Conservation (phyloP, 2,329 filamentous ascomycete species). For the Phyllosticta paracitricarpa region DNA sequence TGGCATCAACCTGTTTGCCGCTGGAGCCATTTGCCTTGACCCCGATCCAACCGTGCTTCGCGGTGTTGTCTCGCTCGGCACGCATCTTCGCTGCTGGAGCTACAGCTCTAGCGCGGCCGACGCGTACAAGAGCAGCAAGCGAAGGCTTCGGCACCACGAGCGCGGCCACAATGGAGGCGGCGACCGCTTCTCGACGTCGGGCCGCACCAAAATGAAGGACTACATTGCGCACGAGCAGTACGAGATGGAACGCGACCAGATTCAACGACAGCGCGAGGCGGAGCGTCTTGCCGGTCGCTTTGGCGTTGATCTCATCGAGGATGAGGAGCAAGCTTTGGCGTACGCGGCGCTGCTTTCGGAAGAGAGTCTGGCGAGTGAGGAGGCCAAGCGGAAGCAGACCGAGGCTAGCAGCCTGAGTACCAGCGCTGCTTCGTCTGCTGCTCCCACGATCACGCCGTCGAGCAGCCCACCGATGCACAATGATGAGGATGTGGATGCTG, state of each 20-base stretch:
- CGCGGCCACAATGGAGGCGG: conserved; percentile 50
- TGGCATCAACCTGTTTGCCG: conserved; percentile 68
- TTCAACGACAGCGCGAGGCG: conserved; percentile 56
- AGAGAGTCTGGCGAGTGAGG: conserved; percentile 42
- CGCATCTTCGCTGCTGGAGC: conserved; percentile 83
- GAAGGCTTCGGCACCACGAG: conserved; percentile 62
- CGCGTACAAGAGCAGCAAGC: conserved; percentile 66
- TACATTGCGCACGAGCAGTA: conserved; percentile 81
- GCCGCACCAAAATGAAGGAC: conserved; percentile 61
- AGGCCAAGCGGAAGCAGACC: conserved; percentile 37
- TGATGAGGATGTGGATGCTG: conserved; percentile 44
- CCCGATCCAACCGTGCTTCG: conserved; percentile 77
- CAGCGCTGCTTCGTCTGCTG: conserved; percentile 22
- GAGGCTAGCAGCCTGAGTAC: conserved; percentile 25
- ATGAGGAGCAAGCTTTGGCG: conserved; percentile 52
- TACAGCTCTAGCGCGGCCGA: conserved; percentile 74
- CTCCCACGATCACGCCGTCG: conserved; percentile 23
- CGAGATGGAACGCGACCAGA: conserved; percentile 66
- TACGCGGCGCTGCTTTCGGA: conserved; percentile 55
- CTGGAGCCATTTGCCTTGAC: conserved; percentile 76
- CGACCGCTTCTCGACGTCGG: conserved; percentile 50
- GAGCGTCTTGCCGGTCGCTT: conserved; percentile 68
- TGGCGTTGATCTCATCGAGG: conserved; percentile 62
- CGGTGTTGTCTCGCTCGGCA: conserved; percentile 78
- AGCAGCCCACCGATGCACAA: conserved; percentile 24